Conservation (phyloP, 306 rosid species). For the Spatholobus suberectus region DNA sequence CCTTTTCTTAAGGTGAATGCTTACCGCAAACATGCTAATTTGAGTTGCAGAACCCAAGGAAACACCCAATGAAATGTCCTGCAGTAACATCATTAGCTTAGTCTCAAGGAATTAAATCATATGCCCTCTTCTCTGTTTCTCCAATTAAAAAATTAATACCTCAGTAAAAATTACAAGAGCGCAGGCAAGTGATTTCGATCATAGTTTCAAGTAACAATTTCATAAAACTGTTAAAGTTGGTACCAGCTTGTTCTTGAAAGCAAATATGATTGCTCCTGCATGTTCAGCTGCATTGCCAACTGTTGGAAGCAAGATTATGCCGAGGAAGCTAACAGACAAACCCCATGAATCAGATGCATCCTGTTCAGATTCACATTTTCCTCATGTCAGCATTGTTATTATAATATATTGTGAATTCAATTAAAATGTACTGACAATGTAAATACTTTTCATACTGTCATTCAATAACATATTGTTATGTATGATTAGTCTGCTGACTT, state of each 20-base stretch:
- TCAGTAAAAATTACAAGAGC: neutral
- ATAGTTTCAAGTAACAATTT: neutral
- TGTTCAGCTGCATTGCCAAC: conserved; percentile 99
- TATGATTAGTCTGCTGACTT: neutral
- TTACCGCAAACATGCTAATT: conserved; percentile 57
- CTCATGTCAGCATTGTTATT: neutral
- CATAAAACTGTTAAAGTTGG: neutral
- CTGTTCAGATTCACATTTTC: conserved; percentile 45
- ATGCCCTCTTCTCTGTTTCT: neutral
- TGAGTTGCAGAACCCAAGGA: conserved; percentile 57
- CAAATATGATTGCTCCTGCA: conserved; percentile 90
- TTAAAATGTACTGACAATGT: neutral
- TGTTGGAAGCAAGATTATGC: conserved; percentile 87
- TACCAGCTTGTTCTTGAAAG: conserved; percentile 90
- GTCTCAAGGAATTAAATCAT: neutral
- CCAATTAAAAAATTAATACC: neutral
- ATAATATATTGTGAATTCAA: neutral
- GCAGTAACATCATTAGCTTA: neutral
- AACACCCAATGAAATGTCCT: conserved; percentile 54
- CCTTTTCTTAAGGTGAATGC: neutral
- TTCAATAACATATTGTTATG: neutral
- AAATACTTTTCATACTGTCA: neutral
- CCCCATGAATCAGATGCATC: conserved; percentile 95
- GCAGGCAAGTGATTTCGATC: neutral
- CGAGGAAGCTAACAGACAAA: conserved; percentile 78